Conservation (phyloP, 345 rosid genomes). For the Camelina laxa region DNA sequence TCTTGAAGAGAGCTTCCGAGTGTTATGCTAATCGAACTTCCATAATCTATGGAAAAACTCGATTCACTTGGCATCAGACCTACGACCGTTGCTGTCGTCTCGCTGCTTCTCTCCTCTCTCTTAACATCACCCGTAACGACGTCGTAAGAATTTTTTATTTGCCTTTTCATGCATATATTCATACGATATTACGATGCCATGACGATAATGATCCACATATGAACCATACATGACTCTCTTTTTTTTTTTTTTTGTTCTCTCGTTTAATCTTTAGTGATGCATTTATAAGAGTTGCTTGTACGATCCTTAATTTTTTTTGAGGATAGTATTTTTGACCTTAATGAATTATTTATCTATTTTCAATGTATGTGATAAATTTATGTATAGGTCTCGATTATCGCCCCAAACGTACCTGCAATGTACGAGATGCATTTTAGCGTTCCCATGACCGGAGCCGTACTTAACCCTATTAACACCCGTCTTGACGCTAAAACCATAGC, state of each 20-base stretch:
- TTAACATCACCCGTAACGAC: constrained; percentile 64
- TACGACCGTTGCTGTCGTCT: constrained; percentile 64
- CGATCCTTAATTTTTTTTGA: not conserved
- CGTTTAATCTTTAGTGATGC: not conserved
- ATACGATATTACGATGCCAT: not conserved
- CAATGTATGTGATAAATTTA: not conserved
- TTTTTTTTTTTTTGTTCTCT: not conserved
- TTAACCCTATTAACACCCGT: constrained; percentile 75
- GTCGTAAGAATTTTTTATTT: constrained; percentile 49
- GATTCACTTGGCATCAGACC: constrained; percentile 69
- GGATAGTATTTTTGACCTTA: not conserved
- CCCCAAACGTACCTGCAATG: constrained; percentile 83
- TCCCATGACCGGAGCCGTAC: constrained; percentile 87
- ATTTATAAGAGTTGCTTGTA: not conserved
- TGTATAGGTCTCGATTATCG: constrained; percentile 74
- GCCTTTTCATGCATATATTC: not conserved
- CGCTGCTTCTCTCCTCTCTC: constrained; percentile 64
- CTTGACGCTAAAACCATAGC: constrained; percentile 69
- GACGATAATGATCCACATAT: not conserved
- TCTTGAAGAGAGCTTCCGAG: constrained; percentile 70
- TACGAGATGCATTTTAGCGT: constrained; percentile 92
- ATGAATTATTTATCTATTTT: not conserved
- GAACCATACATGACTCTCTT: not conserved
- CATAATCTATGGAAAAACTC: constrained; percentile 54
- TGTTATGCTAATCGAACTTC: constrained; percentile 62